These are phyloP conservation scores for Xylariaceae sp. DNA, from an alignment of 2,329 filamentous ascomycete species.

Conservation along the genomic window DNA sequence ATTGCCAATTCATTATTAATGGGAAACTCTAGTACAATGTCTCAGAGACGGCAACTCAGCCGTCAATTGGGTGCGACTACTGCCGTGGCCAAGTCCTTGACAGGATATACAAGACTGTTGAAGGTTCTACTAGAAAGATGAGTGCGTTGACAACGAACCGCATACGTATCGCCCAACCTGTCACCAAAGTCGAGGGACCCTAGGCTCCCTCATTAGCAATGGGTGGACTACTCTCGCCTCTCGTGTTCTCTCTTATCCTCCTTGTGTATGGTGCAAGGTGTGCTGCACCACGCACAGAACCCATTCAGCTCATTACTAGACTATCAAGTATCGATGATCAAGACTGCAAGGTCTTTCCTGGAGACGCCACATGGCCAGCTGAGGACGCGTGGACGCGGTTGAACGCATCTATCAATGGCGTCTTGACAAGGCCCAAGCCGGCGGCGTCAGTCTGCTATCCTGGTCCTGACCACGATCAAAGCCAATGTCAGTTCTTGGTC, in stretches of 20 bases:
- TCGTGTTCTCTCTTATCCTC: conserved; percentile 10
- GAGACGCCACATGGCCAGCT: conserved; percentile 36
- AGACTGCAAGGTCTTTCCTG: conserved; percentile 38
- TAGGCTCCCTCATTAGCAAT: neutral
- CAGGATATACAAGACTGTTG: conserved; percentile 10
- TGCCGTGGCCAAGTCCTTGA: neutral
- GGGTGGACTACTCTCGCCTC: neutral
- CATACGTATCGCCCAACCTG: neutral
- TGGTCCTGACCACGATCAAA: conserved; percentile 34
- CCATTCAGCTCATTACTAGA: conserved; percentile 24
- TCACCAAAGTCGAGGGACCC: neutral
- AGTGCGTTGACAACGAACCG: neutral
- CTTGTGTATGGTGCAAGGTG: conserved; percentile 1
- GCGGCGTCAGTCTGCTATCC: conserved; percentile 42
- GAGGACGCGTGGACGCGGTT: conserved; percentile 37
- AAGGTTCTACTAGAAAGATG: neutral
- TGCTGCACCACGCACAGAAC: conserved; percentile 15
- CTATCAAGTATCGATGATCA: neutral
- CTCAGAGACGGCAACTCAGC: neutral
- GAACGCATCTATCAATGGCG: conserved; percentile 40
- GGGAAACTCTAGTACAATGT: neutral
- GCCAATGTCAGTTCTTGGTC: conserved; percentile 39
- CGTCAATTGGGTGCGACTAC: neutral
- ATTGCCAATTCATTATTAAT: conserved; percentile 27
- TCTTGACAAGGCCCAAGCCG: conserved; percentile 41